Evolutionary conservation across 179 eudicot genomes (phyloP), one percentile per base, ranked within the genome.

Genomic region (Pouteria campechiana): DNA sequence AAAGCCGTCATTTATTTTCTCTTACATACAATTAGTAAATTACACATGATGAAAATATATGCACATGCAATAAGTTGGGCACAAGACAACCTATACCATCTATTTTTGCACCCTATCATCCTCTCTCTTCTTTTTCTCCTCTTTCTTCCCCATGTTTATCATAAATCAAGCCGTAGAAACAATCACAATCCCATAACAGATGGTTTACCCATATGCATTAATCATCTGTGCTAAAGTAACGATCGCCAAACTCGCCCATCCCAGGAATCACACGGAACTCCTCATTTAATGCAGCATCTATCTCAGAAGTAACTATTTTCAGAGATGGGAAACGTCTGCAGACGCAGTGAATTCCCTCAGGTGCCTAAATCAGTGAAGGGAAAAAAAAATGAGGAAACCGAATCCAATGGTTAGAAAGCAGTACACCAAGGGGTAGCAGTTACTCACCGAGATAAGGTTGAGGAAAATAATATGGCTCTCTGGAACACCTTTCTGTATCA

Each of bases 211-310:
- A n/a, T n/a, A n/a, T n/a, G n/a, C n/a, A 18, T 75, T 58, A 83
- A 52, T 89, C 93, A 57, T 84, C 97, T 13, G 97, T 89, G 63
- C 97, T 95, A 59, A 89, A 89, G 58, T 89, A 89, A 37, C 97
- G 97, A 47, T 89, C 97, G 11, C 97, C 97, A 41, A 89, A 89
- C 58, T 89, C 97, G 15, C 97, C 97, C 75, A 89, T 8, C 14
- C 97, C 97, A n/a, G 97, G 97, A 57, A 85, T 78, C 39, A 89
- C 97, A 28, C 88, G 93, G 46, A 30, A 85, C 57, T 89, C 97
- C 19, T 81, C 81, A 38, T 89, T 89, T 58, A 89, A 43, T 3
- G 77, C 68, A 23, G 36, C 83, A 50, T 89, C 97, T 41, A 89
- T 89, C 81, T 89, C 97, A 3, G 97, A 89, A 23, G 97, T 89